phyloP scores from a whole-genome alignment of 805 yeast genomes.

The Alloascoidea africana region DNA sequence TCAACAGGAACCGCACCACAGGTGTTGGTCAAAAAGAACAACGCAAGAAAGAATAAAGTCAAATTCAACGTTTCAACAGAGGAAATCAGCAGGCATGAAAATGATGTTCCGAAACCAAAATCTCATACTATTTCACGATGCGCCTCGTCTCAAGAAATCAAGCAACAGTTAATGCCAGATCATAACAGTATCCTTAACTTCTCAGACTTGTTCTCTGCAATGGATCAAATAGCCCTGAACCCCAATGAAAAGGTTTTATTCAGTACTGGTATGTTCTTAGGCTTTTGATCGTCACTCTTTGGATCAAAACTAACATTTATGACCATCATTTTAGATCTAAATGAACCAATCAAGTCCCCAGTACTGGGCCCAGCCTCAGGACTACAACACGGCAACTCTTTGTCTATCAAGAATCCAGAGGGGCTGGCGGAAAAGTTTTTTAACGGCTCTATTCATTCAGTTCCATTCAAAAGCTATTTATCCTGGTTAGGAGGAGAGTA shows the following conservation, averaged over 20 bases:
- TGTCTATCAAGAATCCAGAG: constrained; percentile 1
- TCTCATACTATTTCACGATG: neutral
- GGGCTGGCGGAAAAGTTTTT: neutral
- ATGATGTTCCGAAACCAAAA: neutral
- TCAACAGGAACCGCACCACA: too few species aligned
- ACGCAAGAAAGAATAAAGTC: neutral
- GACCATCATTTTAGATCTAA: too few species aligned
- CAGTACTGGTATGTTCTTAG: neutral
- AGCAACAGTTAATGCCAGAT: neutral
- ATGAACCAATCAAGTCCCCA: too few species aligned
- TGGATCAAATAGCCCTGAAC: neutral
- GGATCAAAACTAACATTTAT: too few species aligned
- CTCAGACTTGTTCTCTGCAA: neutral
- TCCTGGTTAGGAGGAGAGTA: neutral
- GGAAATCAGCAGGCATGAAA: neutral
- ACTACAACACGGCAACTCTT: too few species aligned
- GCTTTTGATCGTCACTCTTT: too few species aligned
- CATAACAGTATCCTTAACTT: neutral
- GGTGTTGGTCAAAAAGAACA: neutral
- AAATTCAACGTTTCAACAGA: neutral
- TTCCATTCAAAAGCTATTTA: neutral
- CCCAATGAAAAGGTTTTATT: neutral
- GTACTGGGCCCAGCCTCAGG: too few species aligned
- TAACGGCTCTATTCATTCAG: neutral
- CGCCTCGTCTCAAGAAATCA: neutral